Percentiles rank a stretch among this genome's conserved stretches.
Conservation (phyloP, 2,329 filamentous ascomycete genomes). For the Pseudogymnoascus pannorum region DNA sequence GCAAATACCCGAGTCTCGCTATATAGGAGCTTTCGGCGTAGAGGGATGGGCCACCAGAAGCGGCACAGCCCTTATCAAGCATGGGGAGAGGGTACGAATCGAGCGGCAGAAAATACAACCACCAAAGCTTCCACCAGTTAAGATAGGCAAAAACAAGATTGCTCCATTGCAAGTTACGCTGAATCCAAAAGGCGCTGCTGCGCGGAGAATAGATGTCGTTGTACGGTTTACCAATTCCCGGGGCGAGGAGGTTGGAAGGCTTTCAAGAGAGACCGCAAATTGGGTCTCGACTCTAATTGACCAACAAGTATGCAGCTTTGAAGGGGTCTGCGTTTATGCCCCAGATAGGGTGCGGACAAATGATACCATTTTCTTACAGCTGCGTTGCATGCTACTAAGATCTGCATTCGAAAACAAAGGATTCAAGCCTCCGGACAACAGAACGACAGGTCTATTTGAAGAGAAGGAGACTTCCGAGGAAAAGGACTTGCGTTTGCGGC, state of each 20-base stretch:
- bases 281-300: conserved; percentile 94
- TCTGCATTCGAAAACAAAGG: conserved; percentile 62
- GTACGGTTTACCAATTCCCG: conserved; percentile 79
- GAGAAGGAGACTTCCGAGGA: conserved; percentile 82
- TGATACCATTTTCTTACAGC: conserved; percentile 87
- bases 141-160: conserved; percentile 36
- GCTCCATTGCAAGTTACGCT: conserved; percentile 18
- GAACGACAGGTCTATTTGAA: conserved; percentile 68
- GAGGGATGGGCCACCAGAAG: conserved; percentile 89
- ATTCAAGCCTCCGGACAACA: conserved; percentile 60
- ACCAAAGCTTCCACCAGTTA: conserved; percentile 39
- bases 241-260: conserved; percentile 76
- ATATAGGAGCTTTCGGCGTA: conserved; percentile 86
- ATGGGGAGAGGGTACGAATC: conserved; percentile 77
- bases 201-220: conserved; percentile 70
- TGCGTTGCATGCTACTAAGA: conserved; percentile 68
- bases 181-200: conserved; percentile 36
- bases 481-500: conserved; percentile 71
- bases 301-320: conserved; percentile 79
- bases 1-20: conserved; percentile 52
- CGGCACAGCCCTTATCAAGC: conserved; percentile 64
- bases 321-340: conserved; percentile 81
- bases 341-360: conserved; percentile 81
- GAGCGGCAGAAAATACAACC: conserved; percentile 74
- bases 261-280: conserved; percentile 78